Evolutionary conservation across 2,329 filamentous ascomycete species (phyloP), one percentile per base, ranked within the genome.

Genomic region (Parafenestella ontariensis): DNA sequence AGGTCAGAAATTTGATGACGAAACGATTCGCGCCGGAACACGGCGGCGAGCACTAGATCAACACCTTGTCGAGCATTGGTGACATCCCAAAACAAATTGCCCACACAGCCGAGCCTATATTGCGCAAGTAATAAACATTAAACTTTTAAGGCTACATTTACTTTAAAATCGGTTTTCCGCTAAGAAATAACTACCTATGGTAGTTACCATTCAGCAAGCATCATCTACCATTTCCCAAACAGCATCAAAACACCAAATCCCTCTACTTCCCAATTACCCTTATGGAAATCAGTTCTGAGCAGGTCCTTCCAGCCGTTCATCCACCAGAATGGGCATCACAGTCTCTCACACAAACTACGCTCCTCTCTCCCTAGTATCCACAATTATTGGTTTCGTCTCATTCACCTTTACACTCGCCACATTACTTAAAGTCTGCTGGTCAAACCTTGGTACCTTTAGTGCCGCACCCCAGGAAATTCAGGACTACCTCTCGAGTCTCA

Each of bases 321-420:
- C 13, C 21, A 36, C 10, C 43, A 51, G 21, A n/a, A 70, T 68
- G 64, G 61, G 65, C 17, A 46, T 63, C 11, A 63, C 58, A 13
- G 40, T 67, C 21, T 66, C 64, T 3, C 59, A 68, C 34, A 50
- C 53, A 8, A 61, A 61, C 3, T 66, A 74, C 21, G 61, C 73
- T 3, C 74, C 76, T 2, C 56, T 79, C 24, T 73, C 72, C 11
- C 43, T 79, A 20, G 65, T 70, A 24, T 72, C 66, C 21, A 73
- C 62, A 28, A 64, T 75, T 28, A 76, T 79, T 26, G 77, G 77
- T 44, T 75, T 79, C 54, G 66, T 79, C 24, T 75, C 71, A 33
- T 79, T 79, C 45, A 74, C 73, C 28, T 78, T 79, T 65, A 80
- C 78, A 0, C 53, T 79, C 17, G 70, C 65, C n/a, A 80, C 77